Evolutionary conservation across 148 eudicot species (phyloP).

Genomic region (Amaranthus hypochondriacus): DNA sequence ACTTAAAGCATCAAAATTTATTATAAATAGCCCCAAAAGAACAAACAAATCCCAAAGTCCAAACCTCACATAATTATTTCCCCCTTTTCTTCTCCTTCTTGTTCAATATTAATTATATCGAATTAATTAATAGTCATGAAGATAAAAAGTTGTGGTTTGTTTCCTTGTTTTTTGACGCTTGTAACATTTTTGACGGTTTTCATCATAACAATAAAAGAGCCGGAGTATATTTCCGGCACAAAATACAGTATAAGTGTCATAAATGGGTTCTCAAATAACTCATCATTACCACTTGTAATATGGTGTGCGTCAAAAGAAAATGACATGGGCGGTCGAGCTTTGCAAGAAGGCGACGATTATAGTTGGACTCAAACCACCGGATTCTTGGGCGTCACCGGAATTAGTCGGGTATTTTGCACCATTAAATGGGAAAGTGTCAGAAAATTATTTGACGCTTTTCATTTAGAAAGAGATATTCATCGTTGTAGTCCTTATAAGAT

Average conservation of each 20-base stretch:
- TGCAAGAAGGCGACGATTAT: conserved; percentile 66
- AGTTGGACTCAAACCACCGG: conserved; percentile 33
- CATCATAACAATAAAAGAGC: conserved; percentile 16
- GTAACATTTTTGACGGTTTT: conserved; percentile 27
- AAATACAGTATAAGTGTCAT: conserved; percentile 36
- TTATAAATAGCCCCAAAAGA: no score
- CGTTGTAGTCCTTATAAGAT: conserved; percentile 37
- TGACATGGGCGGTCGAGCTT: conserved; percentile 63
- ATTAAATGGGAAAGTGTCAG: conserved; percentile 46
- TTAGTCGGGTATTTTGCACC: conserved; percentile 37
- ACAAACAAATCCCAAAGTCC: no score
- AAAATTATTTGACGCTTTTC: conserved; percentile 43
- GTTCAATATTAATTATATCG: background rate
- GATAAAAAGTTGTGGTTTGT: conserved; percentile 1
- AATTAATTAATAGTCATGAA: background rate
- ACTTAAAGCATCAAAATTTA: no score
- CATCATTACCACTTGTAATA: conserved; percentile 52
- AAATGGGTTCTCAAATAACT: conserved; percentile 64
- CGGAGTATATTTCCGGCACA: conserved; percentile 9
- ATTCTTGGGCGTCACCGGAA: conserved; percentile 19
- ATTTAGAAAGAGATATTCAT: conserved; percentile 28
- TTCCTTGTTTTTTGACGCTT: conserved; percentile 20
- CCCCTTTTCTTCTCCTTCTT: background rate
- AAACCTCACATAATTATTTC: no score
- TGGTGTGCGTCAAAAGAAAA: conserved; percentile 44